Percentiles rank a stretch among this genome's conserved stretches.
Evolutionary conservation across 1,284 basidiomycete genomes (phyloP).

Genomic region (Cryptococcus floricola): DNA sequence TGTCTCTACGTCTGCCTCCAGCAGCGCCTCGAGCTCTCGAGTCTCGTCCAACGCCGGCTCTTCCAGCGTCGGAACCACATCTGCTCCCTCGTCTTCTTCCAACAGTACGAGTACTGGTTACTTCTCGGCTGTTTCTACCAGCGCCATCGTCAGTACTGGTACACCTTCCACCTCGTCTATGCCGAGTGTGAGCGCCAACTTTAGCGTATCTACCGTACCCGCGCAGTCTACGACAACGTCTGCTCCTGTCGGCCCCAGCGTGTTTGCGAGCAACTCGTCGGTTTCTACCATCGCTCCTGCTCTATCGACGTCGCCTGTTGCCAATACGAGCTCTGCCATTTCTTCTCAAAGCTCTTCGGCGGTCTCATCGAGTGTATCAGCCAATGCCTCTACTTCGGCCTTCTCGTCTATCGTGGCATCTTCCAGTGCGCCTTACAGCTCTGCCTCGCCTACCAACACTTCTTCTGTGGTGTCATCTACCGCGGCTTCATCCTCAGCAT

Average conservation of each 20-base stretch:
- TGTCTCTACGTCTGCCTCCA: not conserved
- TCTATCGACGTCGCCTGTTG: no score
- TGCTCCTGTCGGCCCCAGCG: not conserved
- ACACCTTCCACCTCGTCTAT: not conserved
- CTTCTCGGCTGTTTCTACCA: not conserved
- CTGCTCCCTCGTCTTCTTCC: not conserved
- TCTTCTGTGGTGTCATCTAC: not conserved
- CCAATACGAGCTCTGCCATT: no score
- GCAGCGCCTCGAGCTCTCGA: conserved; percentile 1
- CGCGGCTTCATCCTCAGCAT: not conserved
- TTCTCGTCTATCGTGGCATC: not conserved
- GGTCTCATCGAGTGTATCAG: no score
- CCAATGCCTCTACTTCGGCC: no score
- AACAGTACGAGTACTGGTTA: not conserved
- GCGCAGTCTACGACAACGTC: not conserved
- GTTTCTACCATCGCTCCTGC: not conserved
- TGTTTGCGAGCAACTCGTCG: not conserved
- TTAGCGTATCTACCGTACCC: not conserved
- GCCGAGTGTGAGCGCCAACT: not conserved
- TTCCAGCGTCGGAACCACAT: conserved; percentile 1
- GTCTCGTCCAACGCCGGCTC: not conserved
- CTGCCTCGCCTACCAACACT: no score
- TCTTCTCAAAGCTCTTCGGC: no score
- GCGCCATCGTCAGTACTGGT: not conserved
- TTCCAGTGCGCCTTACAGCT: not conserved